phyloP scores from a whole-genome alignment of 1,139 yeast species.

The Magnusiomyces ingens region DNA sequence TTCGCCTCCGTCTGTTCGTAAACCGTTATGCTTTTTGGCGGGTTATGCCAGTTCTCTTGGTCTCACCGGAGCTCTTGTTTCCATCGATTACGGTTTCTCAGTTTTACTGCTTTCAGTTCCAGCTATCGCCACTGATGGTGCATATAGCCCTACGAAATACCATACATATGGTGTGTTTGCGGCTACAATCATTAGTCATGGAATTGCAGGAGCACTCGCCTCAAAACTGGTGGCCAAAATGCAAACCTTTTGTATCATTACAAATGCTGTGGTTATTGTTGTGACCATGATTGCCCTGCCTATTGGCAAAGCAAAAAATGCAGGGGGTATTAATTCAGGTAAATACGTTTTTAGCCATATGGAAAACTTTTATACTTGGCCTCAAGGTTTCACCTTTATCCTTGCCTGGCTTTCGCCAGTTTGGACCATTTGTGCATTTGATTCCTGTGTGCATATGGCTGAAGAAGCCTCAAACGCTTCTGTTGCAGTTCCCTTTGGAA shows the following conservation, averaged over 20 bases:
- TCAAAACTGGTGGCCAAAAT: constrained; percentile 49
- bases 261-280: constrained; percentile 49
- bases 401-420: constrained; percentile 57
- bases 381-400: constrained; percentile 59
- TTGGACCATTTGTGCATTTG: constrained; percentile 46
- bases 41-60: constrained; percentile 57
- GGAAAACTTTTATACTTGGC: constrained; percentile 52
- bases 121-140: constrained; percentile 42
- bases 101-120: constrained; percentile 48
- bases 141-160: constrained; percentile 41
- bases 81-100: constrained; percentile 55
- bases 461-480: constrained; percentile 67
- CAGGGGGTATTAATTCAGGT: constrained; percentile 35
- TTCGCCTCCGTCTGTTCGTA: constrained; percentile 43
- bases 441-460: constrained; percentile 60
- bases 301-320: constrained; percentile 16
- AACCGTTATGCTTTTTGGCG: constrained; percentile 48
- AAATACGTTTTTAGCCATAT: constrained; percentile 50
- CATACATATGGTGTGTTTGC: constrained; percentile 51
- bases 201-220: constrained; percentile 43
- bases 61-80: constrained; percentile 49
- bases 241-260: constrained; percentile 53
- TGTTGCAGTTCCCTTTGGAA: constrained; percentile 62
- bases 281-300: constrained; percentile 66
- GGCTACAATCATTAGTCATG: constrained; percentile 44